Base-by-base conservation (phyloP, 768 basidiomycete genomes). In the Pleurotus platypus region DNA sequence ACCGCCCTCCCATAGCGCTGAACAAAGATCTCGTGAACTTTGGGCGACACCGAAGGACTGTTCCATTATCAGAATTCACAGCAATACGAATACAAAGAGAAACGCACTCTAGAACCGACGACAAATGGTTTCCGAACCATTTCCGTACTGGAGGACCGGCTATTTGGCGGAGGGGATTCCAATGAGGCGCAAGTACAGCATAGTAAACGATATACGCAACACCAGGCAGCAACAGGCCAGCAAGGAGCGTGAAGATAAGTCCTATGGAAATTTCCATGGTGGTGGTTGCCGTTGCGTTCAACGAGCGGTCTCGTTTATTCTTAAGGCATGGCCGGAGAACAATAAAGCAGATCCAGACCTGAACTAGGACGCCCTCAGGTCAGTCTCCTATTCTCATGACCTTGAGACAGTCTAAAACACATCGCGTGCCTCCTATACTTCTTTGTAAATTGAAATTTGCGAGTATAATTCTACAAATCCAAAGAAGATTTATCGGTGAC, bases 1-100 rank as follows among this genome's bases (percentile, higher is more conserved):
- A 92, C 77, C 49, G 81, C 85, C 57, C 87, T 78, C 3, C 91
- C 91, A 64, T 87, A 90, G 53, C 76, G 74, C 58, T 78, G 66
- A 6, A 82, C 77, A 54, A 81, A 80, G 8, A 67, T 62, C 43
- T 85, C 81, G 59, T 89, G 81, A 1, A 76, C 77, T 60, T 63
- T 73, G 6, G 80, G 78, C 4, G 87, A 88, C 11, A 73, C 69
- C 24, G 71, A 70, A 15, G 80, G 84, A 64, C 83, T 89, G 66
- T 37, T 22, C 37, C 46, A 51, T 57, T 55, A 60, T 57, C 12
- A 47, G 43, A 40, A n/a, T 37, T 37, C 7, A 8, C 24, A 45
- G 12, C 3, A 46, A 13, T 30, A 53, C 18, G 6, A 2, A 45
- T 22, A 15, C 15, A 13, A 45, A 26, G 24, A 46, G 43, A 42